phyloP scores from a whole-genome alignment of 2,329 filamentous ascomycete genomes.

The Dothideomycetidae sp. region DNA sequence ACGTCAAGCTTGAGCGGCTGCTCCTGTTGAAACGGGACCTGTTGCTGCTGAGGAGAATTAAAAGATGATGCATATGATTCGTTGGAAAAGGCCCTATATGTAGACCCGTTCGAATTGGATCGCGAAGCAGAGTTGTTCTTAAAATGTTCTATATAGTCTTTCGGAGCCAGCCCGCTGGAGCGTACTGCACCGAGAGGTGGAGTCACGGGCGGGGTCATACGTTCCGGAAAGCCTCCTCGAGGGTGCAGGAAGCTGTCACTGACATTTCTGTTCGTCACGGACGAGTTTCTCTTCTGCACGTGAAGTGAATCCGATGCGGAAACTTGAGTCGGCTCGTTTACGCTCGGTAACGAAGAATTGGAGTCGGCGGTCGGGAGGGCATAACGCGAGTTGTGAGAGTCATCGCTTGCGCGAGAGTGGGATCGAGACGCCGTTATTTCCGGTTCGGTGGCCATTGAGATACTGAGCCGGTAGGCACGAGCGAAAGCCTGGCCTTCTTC shows the following conservation, averaged over 20 bases:
- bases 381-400: neutral
- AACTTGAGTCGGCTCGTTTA: neutral
- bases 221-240: conserved; percentile 1
- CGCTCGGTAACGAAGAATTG: neutral
- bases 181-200: neutral
- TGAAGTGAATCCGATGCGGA: conserved; percentile 1
- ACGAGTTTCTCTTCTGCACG: neutral
- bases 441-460: conserved; percentile 1
- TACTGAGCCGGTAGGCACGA: conserved; percentile 18
- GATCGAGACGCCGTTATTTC: conserved; percentile 1
- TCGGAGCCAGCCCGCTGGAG: conserved; percentile 2
- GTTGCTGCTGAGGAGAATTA: conserved; percentile 5
- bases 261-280: conserved; percentile 1
- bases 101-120: conserved; percentile 4
- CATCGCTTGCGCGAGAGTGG: conserved; percentile 1
- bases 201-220: conserved; percentile 5
- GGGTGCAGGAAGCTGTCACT: conserved; percentile 7
- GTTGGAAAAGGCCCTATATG: conserved; percentile 1
- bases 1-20: neutral
- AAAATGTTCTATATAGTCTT: conserved; percentile 8
- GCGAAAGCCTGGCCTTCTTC: conserved; percentile 39
- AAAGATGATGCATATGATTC: conserved; percentile 1
- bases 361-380: neutral
- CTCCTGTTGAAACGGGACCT: neutral
- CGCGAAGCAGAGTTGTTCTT: conserved; percentile 5